phyloP scores from a whole-genome alignment of 2,329 filamentous ascomycete genomes.

The Aureobasidium sp. region DNA sequence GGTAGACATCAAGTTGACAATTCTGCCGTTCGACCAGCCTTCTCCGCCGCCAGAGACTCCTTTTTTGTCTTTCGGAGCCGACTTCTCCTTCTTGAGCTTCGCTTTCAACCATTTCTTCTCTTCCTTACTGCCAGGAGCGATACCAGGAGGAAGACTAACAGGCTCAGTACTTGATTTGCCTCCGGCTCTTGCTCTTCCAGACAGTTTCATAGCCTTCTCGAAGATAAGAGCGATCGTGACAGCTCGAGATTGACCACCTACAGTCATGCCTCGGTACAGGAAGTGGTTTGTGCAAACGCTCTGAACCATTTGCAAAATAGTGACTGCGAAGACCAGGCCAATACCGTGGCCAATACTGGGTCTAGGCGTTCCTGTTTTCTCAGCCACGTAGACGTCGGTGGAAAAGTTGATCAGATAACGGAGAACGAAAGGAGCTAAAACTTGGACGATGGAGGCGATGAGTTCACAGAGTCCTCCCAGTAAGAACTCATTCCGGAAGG shows the following conservation, averaged over 20 bases:
- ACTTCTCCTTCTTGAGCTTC: constrained; percentile 32
- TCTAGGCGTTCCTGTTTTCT: constrained; percentile 41
- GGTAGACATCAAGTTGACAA: constrained; percentile 89
- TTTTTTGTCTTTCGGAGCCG: constrained; percentile 35
- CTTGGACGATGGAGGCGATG: constrained; percentile 60
- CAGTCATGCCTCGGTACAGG: constrained; percentile 85
- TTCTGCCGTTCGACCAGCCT: constrained; percentile 87
- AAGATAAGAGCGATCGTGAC: constrained; percentile 82
- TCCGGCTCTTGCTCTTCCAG: constrained; percentile 78
- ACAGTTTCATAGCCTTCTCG: constrained; percentile 85
- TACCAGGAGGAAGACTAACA: constrained; percentile 27
- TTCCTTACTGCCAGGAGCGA: constrained; percentile 40
- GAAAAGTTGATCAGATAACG: constrained; percentile 84
- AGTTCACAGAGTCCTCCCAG: constrained; percentile 73
- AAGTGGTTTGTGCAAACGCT: constrained; percentile 82
- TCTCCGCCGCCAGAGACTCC: constrained; percentile 59
- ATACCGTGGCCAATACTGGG: constrained; percentile 69
- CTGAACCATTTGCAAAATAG: constrained; percentile 74
- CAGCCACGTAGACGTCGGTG: constrained; percentile 64
- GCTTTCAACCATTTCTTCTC: constrained; percentile 45
- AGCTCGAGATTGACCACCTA: constrained; percentile 74
- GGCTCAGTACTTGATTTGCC: constrained; percentile 43
- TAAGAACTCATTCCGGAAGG: constrained; percentile 76
- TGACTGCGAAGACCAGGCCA: constrained; percentile 76
- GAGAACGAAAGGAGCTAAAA: constrained; percentile 75